Conservation (phyloP, 257 asterid genomes). For the Solanum bukasovii region DNA sequence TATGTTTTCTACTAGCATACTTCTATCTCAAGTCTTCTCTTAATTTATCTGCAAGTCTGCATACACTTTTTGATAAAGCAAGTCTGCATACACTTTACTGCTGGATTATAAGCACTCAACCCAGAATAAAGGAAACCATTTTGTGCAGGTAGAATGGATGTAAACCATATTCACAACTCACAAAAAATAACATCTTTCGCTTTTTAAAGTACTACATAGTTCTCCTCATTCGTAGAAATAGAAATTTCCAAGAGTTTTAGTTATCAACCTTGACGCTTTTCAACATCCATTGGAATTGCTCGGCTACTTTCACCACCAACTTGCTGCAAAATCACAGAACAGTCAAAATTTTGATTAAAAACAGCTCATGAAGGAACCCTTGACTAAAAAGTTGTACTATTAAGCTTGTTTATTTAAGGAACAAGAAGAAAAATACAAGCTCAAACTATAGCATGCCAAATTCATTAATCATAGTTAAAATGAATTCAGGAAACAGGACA, state of each 20-base stretch:
- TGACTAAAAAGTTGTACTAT: background rate
- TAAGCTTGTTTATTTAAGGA: background rate
- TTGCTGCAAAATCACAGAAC: slow-evolving; percentile 26
- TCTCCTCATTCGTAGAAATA: background rate
- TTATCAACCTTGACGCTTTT: slow-evolving; percentile 59
- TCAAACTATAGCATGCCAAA: background rate
- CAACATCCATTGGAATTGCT: slow-evolving; percentile 41
- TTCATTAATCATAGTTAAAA: background rate
- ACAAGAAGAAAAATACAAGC: background rate
- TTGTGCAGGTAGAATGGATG: background rate
- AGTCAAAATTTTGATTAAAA: background rate
- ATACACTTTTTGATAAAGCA: background rate
- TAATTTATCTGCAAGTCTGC: background rate
- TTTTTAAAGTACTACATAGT: background rate
- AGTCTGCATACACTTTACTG: background rate
- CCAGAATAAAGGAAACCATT: background rate
- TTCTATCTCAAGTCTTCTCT: background rate
- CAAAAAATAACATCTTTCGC: background rate
- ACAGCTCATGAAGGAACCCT: background rate
- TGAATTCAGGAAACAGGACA: slow-evolving; percentile 1
- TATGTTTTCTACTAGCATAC: background rate
- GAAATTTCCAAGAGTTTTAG: background rate
- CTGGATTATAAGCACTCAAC: background rate
- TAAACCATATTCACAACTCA: background rate
- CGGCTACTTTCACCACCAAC: slow-evolving; percentile 76